Evolutionary conservation across 495 filamentous ascomycete genomes (phyloP).

Genomic region (Podospora sp.): DNA sequence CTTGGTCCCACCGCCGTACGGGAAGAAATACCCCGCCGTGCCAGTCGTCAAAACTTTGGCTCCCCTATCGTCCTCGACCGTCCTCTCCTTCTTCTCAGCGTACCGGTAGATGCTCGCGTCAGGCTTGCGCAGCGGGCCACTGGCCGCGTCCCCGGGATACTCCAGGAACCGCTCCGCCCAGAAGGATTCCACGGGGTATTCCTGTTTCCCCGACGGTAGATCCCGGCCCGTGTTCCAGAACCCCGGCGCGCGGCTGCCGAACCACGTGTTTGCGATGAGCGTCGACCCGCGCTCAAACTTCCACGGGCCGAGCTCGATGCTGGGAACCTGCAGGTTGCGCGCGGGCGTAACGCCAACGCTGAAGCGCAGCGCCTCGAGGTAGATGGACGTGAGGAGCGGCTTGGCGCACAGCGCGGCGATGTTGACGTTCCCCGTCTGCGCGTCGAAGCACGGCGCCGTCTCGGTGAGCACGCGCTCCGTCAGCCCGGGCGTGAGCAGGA

Average conservation of each 20-base stretch:
- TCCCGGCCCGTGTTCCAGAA: constrained; percentile 35
- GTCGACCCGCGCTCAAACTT: constrained; percentile 21
- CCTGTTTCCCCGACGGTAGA: constrained; percentile 1
- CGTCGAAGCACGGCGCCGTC: constrained; percentile 16
- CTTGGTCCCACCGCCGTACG: constrained; percentile 45
- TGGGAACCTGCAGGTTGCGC: constrained; percentile 20
- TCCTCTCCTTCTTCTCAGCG: constrained; percentile 1
- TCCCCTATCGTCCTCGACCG: constrained; percentile 22
- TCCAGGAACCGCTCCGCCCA: constrained; percentile 47
- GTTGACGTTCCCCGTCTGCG: constrained; percentile 7
- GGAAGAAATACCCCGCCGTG: constrained; percentile 33
- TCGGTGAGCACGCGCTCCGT: constrained; percentile 22
- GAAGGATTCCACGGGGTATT: constrained; percentile 38
- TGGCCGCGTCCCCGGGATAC: constrained; percentile 38
- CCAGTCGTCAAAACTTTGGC: constrained; percentile 26
- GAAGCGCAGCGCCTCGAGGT: constrained; percentile 30
- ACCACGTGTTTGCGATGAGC: constrained; percentile 31
- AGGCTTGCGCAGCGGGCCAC: constrained; percentile 33
- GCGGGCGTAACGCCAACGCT: constrained; percentile 24
- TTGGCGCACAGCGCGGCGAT: constrained; percentile 21
- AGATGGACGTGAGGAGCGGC: constrained; percentile 30
- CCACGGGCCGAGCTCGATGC: constrained; percentile 31
- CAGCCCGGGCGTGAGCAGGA: constrained; percentile 16
- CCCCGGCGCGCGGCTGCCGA: constrained; percentile 23
- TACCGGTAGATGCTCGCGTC: background rate